Percentiles rank a stretch among this genome's conserved stretches.
Conservation (phyloP, 2,329 filamentous ascomycete genomes). For the Talaromyces sp. region DNA sequence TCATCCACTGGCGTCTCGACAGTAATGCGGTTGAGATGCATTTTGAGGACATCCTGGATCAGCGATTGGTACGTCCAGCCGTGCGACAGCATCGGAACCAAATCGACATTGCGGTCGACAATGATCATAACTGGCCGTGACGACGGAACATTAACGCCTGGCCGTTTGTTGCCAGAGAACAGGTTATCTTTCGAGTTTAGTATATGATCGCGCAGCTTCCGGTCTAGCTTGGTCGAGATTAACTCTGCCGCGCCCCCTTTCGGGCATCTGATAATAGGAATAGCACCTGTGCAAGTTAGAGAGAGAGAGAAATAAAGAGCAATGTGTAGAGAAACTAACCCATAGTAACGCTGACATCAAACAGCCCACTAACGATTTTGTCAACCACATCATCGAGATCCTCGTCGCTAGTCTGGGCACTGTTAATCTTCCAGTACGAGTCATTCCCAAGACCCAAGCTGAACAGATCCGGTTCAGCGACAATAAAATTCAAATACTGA, state of each 20-base stretch:
- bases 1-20: slow-evolving; percentile 81
- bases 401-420: slow-evolving; percentile 81
- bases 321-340: slow-evolving; percentile 45
- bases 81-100: slow-evolving; percentile 98
- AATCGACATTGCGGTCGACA: slow-evolving; percentile 89
- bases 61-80: slow-evolving; percentile 88
- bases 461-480: slow-evolving; percentile 92
- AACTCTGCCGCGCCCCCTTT: slow-evolving; percentile 90
- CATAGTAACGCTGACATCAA: slow-evolving; percentile 98
- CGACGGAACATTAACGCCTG: slow-evolving; percentile 59
- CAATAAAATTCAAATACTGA: slow-evolving; percentile 96
- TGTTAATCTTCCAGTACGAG: slow-evolving; percentile 95
- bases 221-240: slow-evolving; percentile 88
- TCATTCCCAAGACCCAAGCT: slow-evolving; percentile 89
- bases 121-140: slow-evolving; percentile 87
- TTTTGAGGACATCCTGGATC: slow-evolving; percentile 70
- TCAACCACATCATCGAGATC: slow-evolving; percentile 84
- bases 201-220: slow-evolving; percentile 92
- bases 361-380: slow-evolving; percentile 89
- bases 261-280: slow-evolving; percentile 91
- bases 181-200: slow-evolving; percentile 97
- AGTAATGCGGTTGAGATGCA: slow-evolving; percentile 89
- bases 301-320: no score
- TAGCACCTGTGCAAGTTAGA: slow-evolving; percentile 58
- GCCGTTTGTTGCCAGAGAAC: slow-evolving; percentile 66